Evolutionary conservation across 352 stramenopile genomes (phyloP).

Genomic region (Plasmopara halstedii): DNA sequence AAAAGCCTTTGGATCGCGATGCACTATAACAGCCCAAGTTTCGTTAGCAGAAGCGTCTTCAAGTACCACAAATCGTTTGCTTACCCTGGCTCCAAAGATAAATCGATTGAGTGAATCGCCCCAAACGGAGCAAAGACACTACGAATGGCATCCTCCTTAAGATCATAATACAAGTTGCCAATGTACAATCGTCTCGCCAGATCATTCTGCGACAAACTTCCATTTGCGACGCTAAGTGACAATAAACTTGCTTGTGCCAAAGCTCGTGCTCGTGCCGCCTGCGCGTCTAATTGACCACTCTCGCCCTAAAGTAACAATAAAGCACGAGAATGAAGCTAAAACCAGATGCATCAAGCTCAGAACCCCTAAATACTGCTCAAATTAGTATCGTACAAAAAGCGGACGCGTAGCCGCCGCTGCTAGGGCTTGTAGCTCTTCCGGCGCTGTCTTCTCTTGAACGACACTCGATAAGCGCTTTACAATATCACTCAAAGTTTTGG

Average conservation of each 20-base stretch:
- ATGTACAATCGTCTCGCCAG: constrained; percentile 69
- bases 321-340: constrained; percentile 40
- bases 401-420: constrained; percentile 12
- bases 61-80: background rate
- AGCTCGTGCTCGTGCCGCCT: constrained; percentile 46
- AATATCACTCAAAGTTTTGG: constrained; percentile 41
- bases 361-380: constrained; percentile 5
- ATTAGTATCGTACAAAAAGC: constrained; percentile 21
- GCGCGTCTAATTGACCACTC: constrained; percentile 36
- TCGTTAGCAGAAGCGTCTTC: background rate
- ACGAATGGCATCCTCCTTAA: constrained; percentile 73
- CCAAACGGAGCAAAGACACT: constrained; percentile 60
- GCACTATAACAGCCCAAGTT: constrained; percentile 23
- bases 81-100: constrained; percentile 71
- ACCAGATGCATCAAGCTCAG: constrained; percentile 20
- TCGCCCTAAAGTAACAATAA: constrained; percentile 33
- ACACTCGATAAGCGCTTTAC: constrained; percentile 56
- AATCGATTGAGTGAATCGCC: constrained; percentile 60
- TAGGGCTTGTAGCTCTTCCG: constrained; percentile 24
- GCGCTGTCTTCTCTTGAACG: constrained; percentile 53
- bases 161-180: constrained; percentile 76
- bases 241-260: constrained; percentile 67
- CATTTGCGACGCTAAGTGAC: constrained; percentile 40
- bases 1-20: constrained; percentile 69
- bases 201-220: constrained; percentile 47